Evolutionary conservation across 805 yeast species (phyloP), one percentile per base, ranked within the genome.

Genomic region (Myxozyma nipponensis): DNA sequence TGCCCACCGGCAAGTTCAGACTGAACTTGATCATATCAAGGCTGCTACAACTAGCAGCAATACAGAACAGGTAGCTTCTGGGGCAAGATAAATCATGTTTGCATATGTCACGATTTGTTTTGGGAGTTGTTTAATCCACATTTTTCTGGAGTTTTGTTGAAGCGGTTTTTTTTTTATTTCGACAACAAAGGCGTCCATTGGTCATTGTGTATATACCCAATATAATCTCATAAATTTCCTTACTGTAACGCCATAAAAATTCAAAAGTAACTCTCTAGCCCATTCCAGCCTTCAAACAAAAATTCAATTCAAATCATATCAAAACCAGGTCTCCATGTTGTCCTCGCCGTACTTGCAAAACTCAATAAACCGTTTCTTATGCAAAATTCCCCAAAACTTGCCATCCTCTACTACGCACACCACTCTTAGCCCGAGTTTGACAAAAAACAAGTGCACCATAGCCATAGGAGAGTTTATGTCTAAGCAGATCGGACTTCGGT

Each of bases 321-420:
- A 56, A 28, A 56, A 44, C 56, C 57, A 54, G 38, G 57, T 47
- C 22, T 48, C 53, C 54, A 54, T 47, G 42, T 50, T 45, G 37
- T 50, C 54, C 39, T 48, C 59, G 25, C 49, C 54, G 43, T 51
- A 54, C 22, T 65, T 58, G 46, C 71, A 67, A 50, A 64, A 75
- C 48, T 77, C 81, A 47, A 79, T 75, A 54, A 77, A 72, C 39
- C 71, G 69, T 62, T 79, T 78, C 62, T 76, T 77, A 58, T 79
- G 81, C 50, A 79, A 63, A 3, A 78, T 69, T 1, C 82, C 82
- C 49, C 70, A 70, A 59, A 71, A 78, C 46, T 66, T 63, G 10
- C 81, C 82, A 26, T 73, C 69, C 44, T 70, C 70, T 23, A 74
- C 62, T 1, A 77, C 74, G 47, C 77, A 72, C 1, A 77, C 76